Conservation (phyloP, 805 yeast genomes). For the Nakazawaea peltata region DNA sequence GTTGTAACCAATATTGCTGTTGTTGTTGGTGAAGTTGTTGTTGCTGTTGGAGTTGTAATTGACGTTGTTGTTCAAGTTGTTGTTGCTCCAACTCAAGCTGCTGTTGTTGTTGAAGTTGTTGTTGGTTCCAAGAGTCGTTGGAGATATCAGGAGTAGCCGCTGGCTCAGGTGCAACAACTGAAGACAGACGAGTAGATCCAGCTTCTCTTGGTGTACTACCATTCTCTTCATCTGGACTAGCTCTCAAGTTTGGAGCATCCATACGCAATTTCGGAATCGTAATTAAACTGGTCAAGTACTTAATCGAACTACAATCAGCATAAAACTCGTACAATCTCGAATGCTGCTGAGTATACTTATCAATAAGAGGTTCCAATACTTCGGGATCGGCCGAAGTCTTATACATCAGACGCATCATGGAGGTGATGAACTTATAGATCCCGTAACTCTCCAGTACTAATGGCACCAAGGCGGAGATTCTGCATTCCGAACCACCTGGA, state of each 20-base stretch:
- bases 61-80: constrained; percentile 52
- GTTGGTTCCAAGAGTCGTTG: constrained; percentile 32
- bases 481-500: constrained; percentile 60
- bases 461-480: constrained; percentile 82
- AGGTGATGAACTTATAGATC: constrained; percentile 77
- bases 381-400: constrained; percentile 66
- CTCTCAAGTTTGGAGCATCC: constrained; percentile 51
- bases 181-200: not conserved
- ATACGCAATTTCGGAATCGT: constrained; percentile 63
- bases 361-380: constrained; percentile 66
- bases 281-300: constrained; percentile 71
- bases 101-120: constrained; percentile 42
- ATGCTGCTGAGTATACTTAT: constrained; percentile 65
- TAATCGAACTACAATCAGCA: constrained; percentile 82
- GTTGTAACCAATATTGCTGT: constrained; percentile 67
- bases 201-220: not conserved
- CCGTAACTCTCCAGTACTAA: constrained; percentile 89
- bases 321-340: constrained; percentile 70
- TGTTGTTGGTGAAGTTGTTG: constrained; percentile 63
- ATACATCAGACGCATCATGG: constrained; percentile 87
- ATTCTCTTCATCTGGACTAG: constrained; percentile 29
- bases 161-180: constrained; percentile 19
- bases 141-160: constrained; percentile 47
- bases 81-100: constrained; percentile 53
- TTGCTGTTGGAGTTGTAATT: constrained; percentile 56